These are phyloP conservation scores for Gentiana straminea DNA, from an alignment of 257 asterid genomes.

Conservation along the genomic window DNA sequence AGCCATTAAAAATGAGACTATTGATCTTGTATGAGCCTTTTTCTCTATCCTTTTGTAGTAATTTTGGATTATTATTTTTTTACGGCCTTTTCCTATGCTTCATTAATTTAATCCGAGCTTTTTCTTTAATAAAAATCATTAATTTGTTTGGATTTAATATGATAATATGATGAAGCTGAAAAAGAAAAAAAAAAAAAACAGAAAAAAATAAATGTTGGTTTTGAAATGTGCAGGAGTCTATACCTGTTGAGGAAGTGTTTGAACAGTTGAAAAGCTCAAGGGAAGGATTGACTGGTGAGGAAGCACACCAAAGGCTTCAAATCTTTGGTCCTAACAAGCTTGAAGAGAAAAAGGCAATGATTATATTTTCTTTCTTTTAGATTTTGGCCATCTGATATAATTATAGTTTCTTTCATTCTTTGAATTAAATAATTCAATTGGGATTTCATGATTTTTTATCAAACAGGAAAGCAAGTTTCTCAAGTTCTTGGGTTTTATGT, in stretches of 20 bases:
- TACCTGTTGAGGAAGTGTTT: conserved; percentile 77
- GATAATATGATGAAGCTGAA: too few relatives aligned
- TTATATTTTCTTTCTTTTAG: background rate
- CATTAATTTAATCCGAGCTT: too few relatives aligned
- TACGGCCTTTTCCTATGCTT: too few relatives aligned
- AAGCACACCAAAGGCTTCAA: conserved; percentile 50
- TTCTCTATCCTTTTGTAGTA: too few relatives aligned
- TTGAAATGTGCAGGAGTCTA: conserved; percentile 37
- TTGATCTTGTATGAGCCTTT: conserved; percentile 50
- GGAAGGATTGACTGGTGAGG: conserved; percentile 49
- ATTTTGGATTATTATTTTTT: too few relatives aligned
- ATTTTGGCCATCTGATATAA: too few relatives aligned
- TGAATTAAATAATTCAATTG: background rate
- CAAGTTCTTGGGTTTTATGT: conserved; percentile 69
- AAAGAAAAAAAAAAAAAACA: too few relatives aligned
- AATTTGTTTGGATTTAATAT: too few relatives aligned
- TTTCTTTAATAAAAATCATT: too few relatives aligned
- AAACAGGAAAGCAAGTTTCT: conserved; percentile 54
- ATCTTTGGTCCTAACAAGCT: conserved; percentile 82
- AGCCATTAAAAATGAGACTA: conserved; percentile 59
- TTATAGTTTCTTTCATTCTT: background rate
- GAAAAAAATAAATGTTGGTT: background rate
- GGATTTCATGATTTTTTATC: background rate
- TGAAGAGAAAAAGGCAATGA: conserved; percentile 66
- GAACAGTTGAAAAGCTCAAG: conserved; percentile 48